Base-by-base conservation (phyloP, 345 rosid genomes). In the Zanthoxylum bungeanum region DNA sequence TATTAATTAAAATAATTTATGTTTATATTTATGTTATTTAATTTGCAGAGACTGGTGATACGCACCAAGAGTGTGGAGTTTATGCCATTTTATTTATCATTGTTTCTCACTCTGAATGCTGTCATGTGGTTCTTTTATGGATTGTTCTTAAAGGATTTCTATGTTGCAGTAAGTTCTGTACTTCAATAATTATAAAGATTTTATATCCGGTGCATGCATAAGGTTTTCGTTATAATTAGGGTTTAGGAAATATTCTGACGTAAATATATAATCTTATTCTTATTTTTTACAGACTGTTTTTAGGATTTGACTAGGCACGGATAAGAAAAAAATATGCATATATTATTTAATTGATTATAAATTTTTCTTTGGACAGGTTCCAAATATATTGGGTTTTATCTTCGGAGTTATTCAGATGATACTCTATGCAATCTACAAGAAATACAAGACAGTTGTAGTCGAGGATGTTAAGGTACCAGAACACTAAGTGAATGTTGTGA, bases 1-100 rank as follows among this genome's bases (percentile, higher is more conserved):
- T n/a, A n/a, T n/a, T n/a, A n/a, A n/a, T n/a, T n/a, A n/a, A n/a
- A n/a, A n/a, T n/a, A n/a, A n/a, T n/a, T n/a, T n/a, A n/a, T n/a
- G n/a, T n/a, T n/a, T n/a, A n/a, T n/a, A n/a, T n/a, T n/a, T n/a
- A n/a, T 39, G 19, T 10, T 11, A 4, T 8, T 39, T 14, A n/a
- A 14, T 66, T 30, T 81, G 74, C 76, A 82, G 85, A 76, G 73
- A 40, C 56, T 71, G 4, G 81, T 79, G 1, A 72, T 82, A 57
- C 67, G 71, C 30, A 79, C 85, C 39, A 82, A 61, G 61, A 79
- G 83, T 33, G 83, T 82, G 25, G 85, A 82, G 83, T 82, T 82
- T 68, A 79, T 82, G 85, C 83, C 85, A 0, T 74, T 82, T 69
- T 47, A 30, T 9, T 47, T 82, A 14, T 79, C 85, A 7, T 49